Base-by-base conservation (phyloP, 1,284 basidiomycete species). In the Ustilago shanxiensis region DNA sequence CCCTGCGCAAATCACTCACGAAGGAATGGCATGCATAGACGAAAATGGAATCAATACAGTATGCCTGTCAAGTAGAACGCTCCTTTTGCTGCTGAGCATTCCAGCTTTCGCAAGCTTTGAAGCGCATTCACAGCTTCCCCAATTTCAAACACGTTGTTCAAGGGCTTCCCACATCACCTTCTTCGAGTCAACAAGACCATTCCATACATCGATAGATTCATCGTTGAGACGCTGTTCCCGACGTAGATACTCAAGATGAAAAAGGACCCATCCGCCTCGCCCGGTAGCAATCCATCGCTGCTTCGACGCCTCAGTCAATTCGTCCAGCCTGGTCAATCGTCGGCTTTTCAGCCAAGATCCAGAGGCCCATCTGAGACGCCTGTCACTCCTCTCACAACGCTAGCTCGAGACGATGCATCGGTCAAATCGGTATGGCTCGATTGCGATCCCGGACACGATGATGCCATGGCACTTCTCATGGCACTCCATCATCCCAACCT, bases 401-500 rank as follows among this genome's bases (percentile, higher is more conserved):
- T 53, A 8, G 31, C 54, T 3, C 60, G 39, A 16, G 39, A 64
- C 60, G 53, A 51, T n/a, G 44, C 29, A 35, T 35, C 35, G 9
- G 35, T 70, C 68, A 80, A 80, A 44, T 60, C 79, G 31, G 16
- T 81, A 22, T 81, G 79, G 81, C 72, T 83, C 29, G 81, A 83
- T 62, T 79, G 77, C 56, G 81, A 83, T 50, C 79, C 81, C 7
- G 81, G 81, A 13, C 81, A 83, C 35, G 81, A 83, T 54, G 81
- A 83, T 69, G 82, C 82, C 3, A 70, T 82, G 29, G 80, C 80
- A 1, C 29, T 83, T 24, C 66, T 82, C 14, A 66, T 83, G 49
- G 81, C 82, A 5, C 54, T 81, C n/a, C 72, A 72, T 37, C 68
- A 72, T 45, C 80, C 80, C 20, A 59, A 53, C 28, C 45, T 83